A percentile compares a stretch with the other conserved stretches of the same genome.
phyloP scores from a whole-genome alignment of 495 filamentous ascomycete genomes.

The Penicillium robsamsonii region DNA sequence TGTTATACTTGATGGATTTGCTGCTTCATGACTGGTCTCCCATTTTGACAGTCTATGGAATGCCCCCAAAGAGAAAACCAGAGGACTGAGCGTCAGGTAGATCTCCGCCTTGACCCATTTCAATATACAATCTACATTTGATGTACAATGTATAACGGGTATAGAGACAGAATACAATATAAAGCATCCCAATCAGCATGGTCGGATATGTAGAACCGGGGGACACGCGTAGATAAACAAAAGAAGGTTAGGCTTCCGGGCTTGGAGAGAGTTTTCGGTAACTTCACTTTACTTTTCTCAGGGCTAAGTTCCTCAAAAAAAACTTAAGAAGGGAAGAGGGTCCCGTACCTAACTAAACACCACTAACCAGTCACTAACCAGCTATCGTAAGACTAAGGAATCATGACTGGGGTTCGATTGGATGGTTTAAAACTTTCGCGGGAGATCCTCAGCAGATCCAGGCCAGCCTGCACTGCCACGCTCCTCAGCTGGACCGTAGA shows the following conservation, averaged over 20 bases:
- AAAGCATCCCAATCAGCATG: constrained; percentile 17
- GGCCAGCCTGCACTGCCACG: constrained; percentile 11
- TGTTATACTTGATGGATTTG: not conserved
- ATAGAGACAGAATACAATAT: not conserved
- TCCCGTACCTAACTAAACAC: constrained; percentile 18
- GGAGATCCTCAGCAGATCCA: constrained; percentile 49
- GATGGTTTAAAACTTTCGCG: constrained; percentile 37
- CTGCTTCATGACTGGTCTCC: not conserved
- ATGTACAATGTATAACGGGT: no score
- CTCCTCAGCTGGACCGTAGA: not conserved
- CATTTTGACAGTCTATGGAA: not conserved
- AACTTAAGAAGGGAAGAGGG: constrained; percentile 22
- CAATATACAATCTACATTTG: not conserved
- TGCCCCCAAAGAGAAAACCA: not conserved
- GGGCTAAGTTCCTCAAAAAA: not conserved
- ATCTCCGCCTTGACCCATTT: constrained; percentile 8
- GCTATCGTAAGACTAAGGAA: not conserved
- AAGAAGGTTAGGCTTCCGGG: constrained; percentile 18
- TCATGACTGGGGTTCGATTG: constrained; percentile 27
- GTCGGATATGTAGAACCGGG: constrained; percentile 20
- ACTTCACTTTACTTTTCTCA: constrained; percentile 15
- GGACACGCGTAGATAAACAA: constrained; percentile 11
- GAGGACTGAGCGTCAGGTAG: constrained; percentile 16
- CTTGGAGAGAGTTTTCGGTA: constrained; percentile 23
- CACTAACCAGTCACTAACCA: no score